Evolutionary conservation across 768 basidiomycete species (phyloP), one percentile per base, ranked within the genome.

Genomic region (Butyriboletus loyo): DNA sequence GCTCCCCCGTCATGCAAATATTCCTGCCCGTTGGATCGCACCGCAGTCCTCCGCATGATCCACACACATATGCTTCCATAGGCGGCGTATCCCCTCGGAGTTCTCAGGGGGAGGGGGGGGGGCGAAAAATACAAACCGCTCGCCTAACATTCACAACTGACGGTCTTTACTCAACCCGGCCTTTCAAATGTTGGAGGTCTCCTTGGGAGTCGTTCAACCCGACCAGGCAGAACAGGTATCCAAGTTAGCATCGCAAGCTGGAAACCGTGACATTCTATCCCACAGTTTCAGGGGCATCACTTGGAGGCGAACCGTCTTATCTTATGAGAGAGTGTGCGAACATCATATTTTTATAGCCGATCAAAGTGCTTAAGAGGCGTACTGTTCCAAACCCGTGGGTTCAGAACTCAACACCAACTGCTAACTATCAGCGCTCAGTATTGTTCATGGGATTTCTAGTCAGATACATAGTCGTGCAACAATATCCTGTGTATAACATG

Each of bases 51-150:
- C 49, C 25, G 19, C 34, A 44, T n/a, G 10, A 38, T 53, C 19
- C 15, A 22, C 22, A 13, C 32, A n/a, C 25, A 43, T 43, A 9
- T 15, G 14, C n/a, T 3, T 3, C 34, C 8, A 37, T 36, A 22
- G 10, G 24, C 34, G 19, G 19, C 17, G n/a, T 50, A 63, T 58
- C 46, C 46, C 62, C 59, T 62, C 63, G 59, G 53, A 36, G 40
- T 65, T 65, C 62, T 46, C 63, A 64, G 43, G 48, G 22, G 15
- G n/a, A n/a, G n/a, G n/a, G n/a, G n/a, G n/a, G n/a, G n/a, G n/a
- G n/a, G n/a, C n/a, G n/a, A n/a, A n/a, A n/a, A n/a, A n/a, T n/a
- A n/a, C n/a, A n/a, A n/a, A n/a, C n/a, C n/a, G n/a, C n/a, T n/a
- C n/a, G n/a, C n/a, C n/a, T n/a, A n/a, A n/a, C n/a, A n/a, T n/a